A percentile compares a stretch with the other conserved stretches of the same genome.
Evolutionary conservation across 1,139 yeast species (phyloP).

Genomic region (Protomyces gravidus): DNA sequence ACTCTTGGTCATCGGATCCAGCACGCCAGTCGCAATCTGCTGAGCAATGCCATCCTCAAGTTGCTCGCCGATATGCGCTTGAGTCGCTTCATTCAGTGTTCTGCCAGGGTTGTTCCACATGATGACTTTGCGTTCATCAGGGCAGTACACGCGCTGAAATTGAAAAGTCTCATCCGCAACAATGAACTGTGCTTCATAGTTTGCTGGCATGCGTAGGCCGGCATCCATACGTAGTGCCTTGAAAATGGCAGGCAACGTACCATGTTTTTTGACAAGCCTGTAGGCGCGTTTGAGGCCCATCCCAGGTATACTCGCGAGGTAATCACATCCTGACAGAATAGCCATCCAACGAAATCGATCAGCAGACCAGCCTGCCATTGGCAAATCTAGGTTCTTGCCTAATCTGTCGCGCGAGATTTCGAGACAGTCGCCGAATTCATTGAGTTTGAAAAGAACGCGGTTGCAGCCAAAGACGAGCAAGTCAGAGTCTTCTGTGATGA

Average conservation of each 20-base stretch:
- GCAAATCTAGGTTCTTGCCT: constrained; percentile 44
- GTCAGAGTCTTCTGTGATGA: constrained; percentile 92
- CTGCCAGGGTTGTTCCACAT: constrained; percentile 57
- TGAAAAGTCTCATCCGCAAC: constrained; percentile 77
- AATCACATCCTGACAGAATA: constrained; percentile 91
- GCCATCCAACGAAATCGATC: constrained; percentile 73
- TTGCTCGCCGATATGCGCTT: constrained; percentile 57
- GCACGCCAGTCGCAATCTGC: constrained; percentile 10
- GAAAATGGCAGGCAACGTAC: constrained; percentile 54
- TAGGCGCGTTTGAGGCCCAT: constrained; percentile 80
- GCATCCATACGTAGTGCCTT: constrained; percentile 61
- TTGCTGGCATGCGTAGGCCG: constrained; percentile 52
- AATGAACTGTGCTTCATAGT: constrained; percentile 56
- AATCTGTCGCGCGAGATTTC: constrained; percentile 54
- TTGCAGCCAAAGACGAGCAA: constrained; percentile 81
- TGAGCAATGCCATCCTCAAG: constrained; percentile 11
- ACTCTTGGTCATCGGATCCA: constrained; percentile 22
- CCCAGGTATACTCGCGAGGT: constrained; percentile 77
- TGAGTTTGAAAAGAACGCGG: constrained; percentile 70
- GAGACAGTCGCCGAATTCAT: constrained; percentile 69
- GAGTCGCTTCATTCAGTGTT: constrained; percentile 45
- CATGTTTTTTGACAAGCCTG: constrained; percentile 52
- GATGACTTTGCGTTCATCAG: constrained; percentile 47
- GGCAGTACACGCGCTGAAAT: constrained; percentile 81
- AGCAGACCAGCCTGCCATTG: constrained; percentile 47